Base-by-base conservation (phyloP, 768 basidiomycete species). In the Mycena rebaudengoi region DNA sequence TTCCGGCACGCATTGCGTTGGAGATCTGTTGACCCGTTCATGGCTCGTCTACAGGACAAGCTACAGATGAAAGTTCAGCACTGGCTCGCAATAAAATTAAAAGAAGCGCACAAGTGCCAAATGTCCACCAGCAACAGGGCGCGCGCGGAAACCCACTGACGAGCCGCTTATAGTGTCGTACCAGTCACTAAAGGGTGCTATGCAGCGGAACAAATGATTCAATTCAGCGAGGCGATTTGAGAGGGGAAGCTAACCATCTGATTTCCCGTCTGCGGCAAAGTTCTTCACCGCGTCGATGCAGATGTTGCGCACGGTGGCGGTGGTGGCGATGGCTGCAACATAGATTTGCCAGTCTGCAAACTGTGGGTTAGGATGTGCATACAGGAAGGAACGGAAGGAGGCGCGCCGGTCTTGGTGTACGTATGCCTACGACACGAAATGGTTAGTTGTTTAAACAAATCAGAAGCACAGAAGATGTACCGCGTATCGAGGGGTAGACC, bases 111-210 rank as follows among this genome's bases (percentile, higher is more conserved):
- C 84, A 78, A 78, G 78, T 56, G 80, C 80, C 8, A 81, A 67
- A 74, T 88, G 86, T 32, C 85, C 86, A 13, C 86, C 86, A 6
- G 85, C 86, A 20, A 87, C 86, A 4, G 86, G 85, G 8, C 87
- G 79, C 6, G 86, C 86, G 43, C 80, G 78, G 80, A 88, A 88
- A 4, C 81, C 81, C 14, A 57, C 12, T 46, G 83, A 75, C 4
- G 71, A 56, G 10, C 86, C 88, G 63, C 83, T 78, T 5, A 75
- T 76, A 0, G 86, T 86, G 68, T 87, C 84, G 70, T 88, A 87
- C 84, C 84, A 84, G 69, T 87, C 86, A 20, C 78, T 77, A 39
- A 80, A 72, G 25, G 79, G 72, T 63, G 30, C 61, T 50, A 23
- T 32, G 13, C 40, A 43, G 25, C 35, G 10, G 32, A 28, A 37